phyloP scores from a whole-genome alignment of 2,329 filamentous ascomycete species.

The Alternaria brassicicola region DNA sequence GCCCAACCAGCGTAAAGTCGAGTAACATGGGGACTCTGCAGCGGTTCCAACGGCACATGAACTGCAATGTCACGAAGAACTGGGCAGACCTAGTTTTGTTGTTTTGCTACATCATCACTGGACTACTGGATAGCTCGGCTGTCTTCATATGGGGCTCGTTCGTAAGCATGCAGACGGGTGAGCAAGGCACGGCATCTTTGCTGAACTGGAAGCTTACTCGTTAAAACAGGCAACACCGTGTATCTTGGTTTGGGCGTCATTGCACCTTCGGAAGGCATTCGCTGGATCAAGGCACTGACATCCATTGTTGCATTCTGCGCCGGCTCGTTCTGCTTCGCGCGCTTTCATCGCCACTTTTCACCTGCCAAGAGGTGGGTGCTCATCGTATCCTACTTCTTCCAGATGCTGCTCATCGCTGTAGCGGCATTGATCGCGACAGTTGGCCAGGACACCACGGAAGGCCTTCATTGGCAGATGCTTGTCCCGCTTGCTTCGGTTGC shows the following conservation, averaged over 20 bases:
- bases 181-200: conserved; percentile 24
- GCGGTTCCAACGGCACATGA: conserved; percentile 44
- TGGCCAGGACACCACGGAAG: conserved; percentile 45
- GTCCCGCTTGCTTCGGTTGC: conserved; percentile 72
- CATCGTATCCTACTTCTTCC: conserved; percentile 52
- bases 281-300: conserved; percentile 74
- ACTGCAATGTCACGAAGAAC: conserved; percentile 62
- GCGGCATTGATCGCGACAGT: conserved; percentile 54
- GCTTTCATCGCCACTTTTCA: conserved; percentile 68
- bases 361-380: conserved; percentile 70
- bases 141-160: conserved; percentile 81
- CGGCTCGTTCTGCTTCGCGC: conserved; percentile 73
- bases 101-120: conserved; percentile 76
- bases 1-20: conserved; percentile 28
- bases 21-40: conserved; percentile 12
- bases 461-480: conserved; percentile 59
- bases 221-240: conserved; percentile 69
- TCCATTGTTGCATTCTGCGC: conserved; percentile 74
- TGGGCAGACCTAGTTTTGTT: conserved; percentile 73
- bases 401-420: conserved; percentile 50
- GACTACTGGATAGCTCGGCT: conserved; percentile 75
- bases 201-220: conserved; percentile 17
- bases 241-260: conserved; percentile 78
- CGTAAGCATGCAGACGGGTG: conserved; percentile 82
- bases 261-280: conserved; percentile 57